Conservation (phyloP, 78 protist species). For the Dictyostelium purpureum region DNA sequence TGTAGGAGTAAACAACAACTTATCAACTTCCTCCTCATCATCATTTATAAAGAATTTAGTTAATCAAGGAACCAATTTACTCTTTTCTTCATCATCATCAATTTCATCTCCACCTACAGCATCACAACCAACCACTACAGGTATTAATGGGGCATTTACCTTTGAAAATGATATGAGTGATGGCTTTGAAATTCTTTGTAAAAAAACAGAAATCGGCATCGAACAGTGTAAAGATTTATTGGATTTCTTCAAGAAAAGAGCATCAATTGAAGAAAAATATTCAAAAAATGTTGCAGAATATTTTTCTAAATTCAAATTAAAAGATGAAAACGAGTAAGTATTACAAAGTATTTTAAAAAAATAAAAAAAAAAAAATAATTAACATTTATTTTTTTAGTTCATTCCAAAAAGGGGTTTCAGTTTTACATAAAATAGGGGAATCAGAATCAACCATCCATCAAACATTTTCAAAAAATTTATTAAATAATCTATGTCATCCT, state of each 20-base stretch:
- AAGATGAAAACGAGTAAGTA: conserved; percentile 72
- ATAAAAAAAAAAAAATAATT: not conserved
- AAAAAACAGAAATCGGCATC: conserved; percentile 48
- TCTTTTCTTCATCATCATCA: not conserved
- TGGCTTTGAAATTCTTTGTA: conserved; percentile 43
- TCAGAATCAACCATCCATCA: conserved; percentile 50
- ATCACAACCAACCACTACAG: not conserved
- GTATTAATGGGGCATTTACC: not conserved
- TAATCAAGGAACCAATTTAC: not conserved
- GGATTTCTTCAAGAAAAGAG: conserved; percentile 60
- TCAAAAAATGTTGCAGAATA: conserved; percentile 26
- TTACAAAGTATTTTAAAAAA: not conserved
- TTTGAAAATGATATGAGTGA: conserved; percentile 58
- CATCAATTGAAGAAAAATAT: conserved; percentile 44
- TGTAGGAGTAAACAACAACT: too few species aligned
- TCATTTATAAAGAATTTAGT: not conserved
- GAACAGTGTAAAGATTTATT: conserved; percentile 68
- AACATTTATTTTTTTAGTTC: conserved; percentile 2
- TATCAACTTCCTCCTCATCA: not conserved
- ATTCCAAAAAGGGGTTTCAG: conserved; percentile 49
- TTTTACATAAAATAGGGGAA: conserved; percentile 22
- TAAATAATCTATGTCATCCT: conserved; percentile 61
- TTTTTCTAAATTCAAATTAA: conserved; percentile 46
- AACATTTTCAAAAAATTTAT: conserved; percentile 36
- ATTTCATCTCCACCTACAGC: not conserved